Evolutionary conservation across 75 land plant species (phyloP).

Genomic region (Sequoiadendron giganteum): DNA sequence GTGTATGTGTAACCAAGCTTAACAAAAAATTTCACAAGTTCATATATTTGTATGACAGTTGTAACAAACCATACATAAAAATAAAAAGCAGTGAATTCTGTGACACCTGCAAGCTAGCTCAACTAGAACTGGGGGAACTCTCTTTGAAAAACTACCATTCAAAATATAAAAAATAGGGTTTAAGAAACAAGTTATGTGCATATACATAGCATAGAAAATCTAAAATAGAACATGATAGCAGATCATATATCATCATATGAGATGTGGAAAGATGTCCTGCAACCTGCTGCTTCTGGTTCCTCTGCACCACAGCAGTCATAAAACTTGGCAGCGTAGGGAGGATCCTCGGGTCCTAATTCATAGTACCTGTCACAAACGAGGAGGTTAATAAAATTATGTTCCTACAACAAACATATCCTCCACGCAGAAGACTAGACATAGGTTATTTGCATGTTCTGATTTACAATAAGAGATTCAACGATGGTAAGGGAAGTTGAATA

Average conservation of each 20-base stretch:
- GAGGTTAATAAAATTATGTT: background rate
- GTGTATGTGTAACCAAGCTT: no score
- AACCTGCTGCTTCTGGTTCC: conserved; percentile 81
- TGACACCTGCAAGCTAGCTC: background rate
- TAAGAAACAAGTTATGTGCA: background rate
- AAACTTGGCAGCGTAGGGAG: conserved; percentile 96
- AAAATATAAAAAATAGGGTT: background rate
- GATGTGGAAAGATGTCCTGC: conserved; percentile 58
- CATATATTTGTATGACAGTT: background rate
- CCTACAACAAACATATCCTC: background rate
- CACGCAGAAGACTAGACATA: background rate
- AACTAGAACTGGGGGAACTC: background rate
- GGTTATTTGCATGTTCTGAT: background rate
- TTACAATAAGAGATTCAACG: background rate
- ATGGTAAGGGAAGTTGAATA: background rate
- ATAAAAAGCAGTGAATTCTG: background rate
- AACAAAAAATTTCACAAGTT: no score
- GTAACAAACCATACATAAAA: background rate
- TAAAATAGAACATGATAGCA: background rate
- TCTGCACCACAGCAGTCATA: conserved; percentile 99
- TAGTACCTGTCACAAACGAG: conserved; percentile 63
- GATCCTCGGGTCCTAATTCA: conserved; percentile 87
- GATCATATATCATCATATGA: conserved; percentile 48
- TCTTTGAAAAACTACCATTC: background rate
- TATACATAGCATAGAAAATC: background rate